These are phyloP conservation scores for Hypoxylon sp. DNA, from an alignment of 2,329 filamentous ascomycete genomes.

Conservation along the genomic window DNA sequence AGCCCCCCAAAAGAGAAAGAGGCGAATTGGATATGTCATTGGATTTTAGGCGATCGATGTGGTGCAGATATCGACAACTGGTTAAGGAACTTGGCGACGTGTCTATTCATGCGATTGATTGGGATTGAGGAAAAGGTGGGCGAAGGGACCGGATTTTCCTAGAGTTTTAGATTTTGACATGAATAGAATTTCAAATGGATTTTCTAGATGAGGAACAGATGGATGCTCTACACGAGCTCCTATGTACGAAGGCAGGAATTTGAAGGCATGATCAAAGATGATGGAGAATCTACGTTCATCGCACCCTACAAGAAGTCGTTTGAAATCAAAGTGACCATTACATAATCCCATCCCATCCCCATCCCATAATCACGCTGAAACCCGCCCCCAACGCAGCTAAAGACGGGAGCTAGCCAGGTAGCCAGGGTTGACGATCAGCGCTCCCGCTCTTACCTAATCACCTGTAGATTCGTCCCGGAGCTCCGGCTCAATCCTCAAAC, in stretches of 20 bases:
- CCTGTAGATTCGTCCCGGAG: neutral
- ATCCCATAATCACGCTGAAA: neutral
- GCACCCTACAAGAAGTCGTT: neutral
- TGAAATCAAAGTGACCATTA: neutral
- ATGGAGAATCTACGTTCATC: neutral
- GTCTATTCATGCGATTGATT: neutral
- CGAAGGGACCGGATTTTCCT: neutral
- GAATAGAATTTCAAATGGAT: neutral
- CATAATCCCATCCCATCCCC: neutral
- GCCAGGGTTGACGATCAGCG: neutral
- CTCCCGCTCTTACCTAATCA: constrained; percentile 11
- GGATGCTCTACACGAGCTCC: neutral
- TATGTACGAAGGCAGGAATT: neutral
- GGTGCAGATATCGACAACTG: neutral
- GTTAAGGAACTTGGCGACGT: neutral
- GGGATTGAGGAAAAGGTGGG: neutral
- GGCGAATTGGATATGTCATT: neutral
- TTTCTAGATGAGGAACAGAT: neutral
- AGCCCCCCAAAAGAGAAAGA: neutral
- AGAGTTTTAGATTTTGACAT: neutral
- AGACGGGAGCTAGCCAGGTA: neutral
- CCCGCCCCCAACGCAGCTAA: neutral
- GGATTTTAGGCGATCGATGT: neutral
- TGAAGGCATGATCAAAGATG: neutral
- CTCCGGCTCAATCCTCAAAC: constrained; percentile 11